These are phyloP conservation scores for Neonectria magnoliae DNA, from an alignment of 2,329 filamentous ascomycete genomes.

Conservation along the genomic window DNA sequence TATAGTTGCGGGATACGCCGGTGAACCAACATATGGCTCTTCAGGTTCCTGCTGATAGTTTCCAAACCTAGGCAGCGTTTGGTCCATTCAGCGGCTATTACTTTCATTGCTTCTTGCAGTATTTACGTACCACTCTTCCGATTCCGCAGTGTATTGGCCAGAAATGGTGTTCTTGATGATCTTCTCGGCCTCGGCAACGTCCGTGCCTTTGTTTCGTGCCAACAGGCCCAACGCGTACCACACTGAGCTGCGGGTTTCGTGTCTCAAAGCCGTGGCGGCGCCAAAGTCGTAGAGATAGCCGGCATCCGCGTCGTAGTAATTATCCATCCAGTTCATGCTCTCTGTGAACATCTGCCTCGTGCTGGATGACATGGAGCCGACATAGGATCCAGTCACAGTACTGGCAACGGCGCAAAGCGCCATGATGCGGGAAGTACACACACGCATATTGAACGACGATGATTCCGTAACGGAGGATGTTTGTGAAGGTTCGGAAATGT, in stretches of 20 bases:
- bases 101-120: too few species aligned
- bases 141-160: conserved; percentile 61
- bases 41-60: conserved; percentile 66
- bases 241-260: conserved; percentile 65
- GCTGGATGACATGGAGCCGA: conserved; percentile 19
- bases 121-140: conserved; percentile 62
- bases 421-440: not conserved
- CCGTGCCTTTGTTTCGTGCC: conserved; percentile 61
- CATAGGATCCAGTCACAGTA: not conserved
- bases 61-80: conserved; percentile 31
- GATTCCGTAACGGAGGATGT: not conserved
- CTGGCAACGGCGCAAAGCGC: conserved; percentile 1
- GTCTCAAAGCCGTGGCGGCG: conserved; percentile 56
- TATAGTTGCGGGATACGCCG: conserved; percentile 60
- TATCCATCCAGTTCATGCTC: conserved; percentile 58
- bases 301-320: conserved; percentile 60
- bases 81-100: too few species aligned
- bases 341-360: conserved; percentile 32
- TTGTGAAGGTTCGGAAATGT: not conserved
- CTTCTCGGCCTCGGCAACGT: conserved; percentile 60
- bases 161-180: conserved; percentile 65
- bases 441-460: conserved; percentile 8
- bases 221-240: conserved; percentile 70
- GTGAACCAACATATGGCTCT: conserved; percentile 65
- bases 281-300: conserved; percentile 64